These are phyloP conservation scores for Chaetothyriales sp. DNA, from an alignment of 2,329 filamentous ascomycete genomes.

Conservation along the genomic window DNA sequence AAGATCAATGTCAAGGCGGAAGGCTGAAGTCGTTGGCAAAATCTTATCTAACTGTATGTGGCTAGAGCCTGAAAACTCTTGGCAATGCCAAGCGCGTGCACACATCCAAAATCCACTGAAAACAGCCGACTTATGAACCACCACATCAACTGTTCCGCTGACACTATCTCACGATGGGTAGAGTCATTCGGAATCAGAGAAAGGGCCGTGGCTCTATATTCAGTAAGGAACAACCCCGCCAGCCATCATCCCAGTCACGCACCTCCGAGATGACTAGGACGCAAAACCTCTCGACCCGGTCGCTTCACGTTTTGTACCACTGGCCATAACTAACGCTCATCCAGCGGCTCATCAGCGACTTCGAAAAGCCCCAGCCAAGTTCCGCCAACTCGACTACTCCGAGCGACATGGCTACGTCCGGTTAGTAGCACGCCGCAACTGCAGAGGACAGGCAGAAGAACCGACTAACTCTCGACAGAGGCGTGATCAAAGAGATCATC, in stretches of 20 bases:
- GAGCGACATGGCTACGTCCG: constrained; percentile 62
- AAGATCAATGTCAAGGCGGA: no score
- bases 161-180: constrained; percentile 41
- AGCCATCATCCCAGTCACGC: not conserved
- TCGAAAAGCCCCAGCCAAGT: constrained; percentile 51
- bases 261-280: not conserved
- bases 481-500: constrained; percentile 97
- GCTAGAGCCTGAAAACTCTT: not conserved
- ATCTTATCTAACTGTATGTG: not conserved
- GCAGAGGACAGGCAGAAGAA: not conserved
- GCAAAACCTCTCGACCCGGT: not conserved
- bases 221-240: constrained; percentile 30
- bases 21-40: not conserved
- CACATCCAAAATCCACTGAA: constrained; percentile 1
- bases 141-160: constrained; percentile 3
- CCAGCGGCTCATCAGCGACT: not conserved
- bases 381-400: constrained; percentile 90
- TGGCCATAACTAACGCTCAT: not conserved
- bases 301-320: not conserved
- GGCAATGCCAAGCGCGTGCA: not conserved
- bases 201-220: constrained; percentile 67
- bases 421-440: not conserved
- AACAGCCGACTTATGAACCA: not conserved
- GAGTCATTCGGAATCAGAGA: constrained; percentile 64
- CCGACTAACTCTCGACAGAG: constrained; percentile 54